phyloP scores from a whole-genome alignment of 768 basidiomycete genomes.

The Hypsizygus marmoreus region DNA sequence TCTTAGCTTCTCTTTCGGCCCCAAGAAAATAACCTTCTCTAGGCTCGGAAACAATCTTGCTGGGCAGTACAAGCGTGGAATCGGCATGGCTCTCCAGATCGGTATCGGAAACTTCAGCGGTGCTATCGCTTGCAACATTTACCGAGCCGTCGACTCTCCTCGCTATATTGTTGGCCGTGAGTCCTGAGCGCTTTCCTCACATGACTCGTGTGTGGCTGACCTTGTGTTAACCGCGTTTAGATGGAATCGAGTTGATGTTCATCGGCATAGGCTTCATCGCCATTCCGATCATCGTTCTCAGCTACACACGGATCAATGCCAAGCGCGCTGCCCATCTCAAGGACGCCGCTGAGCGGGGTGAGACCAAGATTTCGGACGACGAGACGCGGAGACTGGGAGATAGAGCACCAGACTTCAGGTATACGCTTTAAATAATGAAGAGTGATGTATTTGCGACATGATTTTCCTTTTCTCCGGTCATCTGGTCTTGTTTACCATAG shows the following conservation, averaged over 20 bases:
- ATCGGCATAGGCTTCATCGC: slow-evolving; percentile 62
- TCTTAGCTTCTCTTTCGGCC: background rate
- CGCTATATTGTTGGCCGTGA: slow-evolving; percentile 64
- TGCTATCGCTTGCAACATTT: slow-evolving; percentile 65
- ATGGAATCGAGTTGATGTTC: slow-evolving; percentile 68
- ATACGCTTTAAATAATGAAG: slow-evolving; percentile 46
- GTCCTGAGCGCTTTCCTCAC: too few species aligned
- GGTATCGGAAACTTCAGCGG: slow-evolving; percentile 68
- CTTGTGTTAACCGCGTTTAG: too few species aligned
- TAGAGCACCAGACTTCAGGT: slow-evolving; percentile 63
- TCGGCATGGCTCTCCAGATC: slow-evolving; percentile 69
- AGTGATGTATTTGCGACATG: too few species aligned
- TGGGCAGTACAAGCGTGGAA: slow-evolving; percentile 70
- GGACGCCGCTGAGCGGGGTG: slow-evolving; percentile 29
- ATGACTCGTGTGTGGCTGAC: too few species aligned
- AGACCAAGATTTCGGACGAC: slow-evolving; percentile 33
- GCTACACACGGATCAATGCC: slow-evolving; percentile 58
- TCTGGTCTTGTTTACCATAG: too few species aligned
- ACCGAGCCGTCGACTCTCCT: slow-evolving; percentile 57
- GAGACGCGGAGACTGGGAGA: slow-evolving; percentile 53
- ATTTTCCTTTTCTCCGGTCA: too few species aligned
- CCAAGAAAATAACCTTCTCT: too few species aligned
- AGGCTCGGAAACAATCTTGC: slow-evolving; percentile 70
- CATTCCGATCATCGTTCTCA: slow-evolving; percentile 47
- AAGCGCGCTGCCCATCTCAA: slow-evolving; percentile 43